Conservation (phyloP, 768 basidiomycete species). For the Sarcodon aspratus region DNA sequence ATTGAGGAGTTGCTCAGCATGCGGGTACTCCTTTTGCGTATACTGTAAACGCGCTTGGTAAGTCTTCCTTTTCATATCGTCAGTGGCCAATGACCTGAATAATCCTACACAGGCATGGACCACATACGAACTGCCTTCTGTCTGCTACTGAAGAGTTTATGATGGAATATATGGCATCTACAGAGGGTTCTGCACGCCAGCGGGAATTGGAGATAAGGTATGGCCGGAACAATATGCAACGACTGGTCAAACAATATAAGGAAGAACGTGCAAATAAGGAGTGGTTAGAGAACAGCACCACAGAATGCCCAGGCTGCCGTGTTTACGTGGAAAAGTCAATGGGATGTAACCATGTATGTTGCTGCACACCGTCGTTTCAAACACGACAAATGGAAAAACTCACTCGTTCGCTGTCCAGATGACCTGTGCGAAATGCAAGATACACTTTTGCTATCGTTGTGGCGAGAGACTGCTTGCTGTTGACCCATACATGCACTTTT, state of each 20-base stretch:
- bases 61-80: conserved; percentile 7
- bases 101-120: conserved; percentile 60
- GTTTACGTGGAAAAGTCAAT: conserved; percentile 63
- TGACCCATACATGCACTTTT: conserved; percentile 65
- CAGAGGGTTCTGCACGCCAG: conserved; percentile 40
- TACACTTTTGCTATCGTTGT: conserved; percentile 81
- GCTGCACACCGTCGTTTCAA: background rate
- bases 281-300: conserved; percentile 65
- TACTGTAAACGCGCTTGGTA: conserved; percentile 78
- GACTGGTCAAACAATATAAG: conserved; percentile 48
- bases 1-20: conserved; percentile 59
- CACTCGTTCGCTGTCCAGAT: conserved; percentile 42
- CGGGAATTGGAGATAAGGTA: conserved; percentile 46
- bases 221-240: conserved; percentile 48
- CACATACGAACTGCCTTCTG: conserved; percentile 58
- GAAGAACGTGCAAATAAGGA: conserved; percentile 67
- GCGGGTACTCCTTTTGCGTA: conserved; percentile 72
- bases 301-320: conserved; percentile 61
- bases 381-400: background rate
- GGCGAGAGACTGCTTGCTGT: conserved; percentile 34
- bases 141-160: conserved; percentile 56
- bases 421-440: conserved; percentile 63
- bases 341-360: conserved; percentile 79
- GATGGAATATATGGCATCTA: conserved; percentile 49
- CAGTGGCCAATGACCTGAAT: background rate